phyloP scores from a whole-genome alignment of 2,329 filamentous ascomycete genomes.

The Penicillium janthinellum region DNA sequence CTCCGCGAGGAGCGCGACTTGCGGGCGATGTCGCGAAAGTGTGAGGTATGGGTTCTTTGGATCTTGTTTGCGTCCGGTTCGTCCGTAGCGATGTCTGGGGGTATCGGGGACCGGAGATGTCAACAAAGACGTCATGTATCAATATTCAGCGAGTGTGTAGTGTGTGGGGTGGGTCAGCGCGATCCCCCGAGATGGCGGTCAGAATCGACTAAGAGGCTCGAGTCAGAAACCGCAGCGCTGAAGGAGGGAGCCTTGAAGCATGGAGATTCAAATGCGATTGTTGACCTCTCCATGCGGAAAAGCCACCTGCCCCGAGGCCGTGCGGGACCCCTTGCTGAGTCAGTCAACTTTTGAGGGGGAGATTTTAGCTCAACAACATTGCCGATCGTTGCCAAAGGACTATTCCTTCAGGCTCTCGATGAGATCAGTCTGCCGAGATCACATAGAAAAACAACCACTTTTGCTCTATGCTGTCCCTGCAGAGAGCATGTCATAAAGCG shows the following conservation, averaged over 20 bases:
- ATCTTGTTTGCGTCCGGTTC: slow-evolving; percentile 2
- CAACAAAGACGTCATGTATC: slow-evolving; percentile 44
- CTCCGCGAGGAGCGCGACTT: slow-evolving; percentile 37
- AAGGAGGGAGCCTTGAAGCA: neutral
- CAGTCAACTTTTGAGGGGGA: slow-evolving; percentile 1
- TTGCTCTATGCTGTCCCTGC: no score
- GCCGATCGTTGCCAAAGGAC: no score
- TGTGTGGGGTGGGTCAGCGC: slow-evolving; percentile 18
- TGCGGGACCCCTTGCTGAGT: slow-evolving; percentile 32
- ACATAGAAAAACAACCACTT: no score
- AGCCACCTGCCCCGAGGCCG: slow-evolving; percentile 32
- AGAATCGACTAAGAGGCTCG: neutral
- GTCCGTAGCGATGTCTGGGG: slow-evolving; percentile 14
- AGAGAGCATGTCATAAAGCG: no score
- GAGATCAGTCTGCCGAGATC: no score
- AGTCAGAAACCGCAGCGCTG: neutral
- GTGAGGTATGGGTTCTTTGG: neutral
- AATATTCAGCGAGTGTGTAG: slow-evolving; percentile 22
- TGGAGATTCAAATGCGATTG: slow-evolving; percentile 13
- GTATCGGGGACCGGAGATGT: slow-evolving; percentile 26
- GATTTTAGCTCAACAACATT: no score
- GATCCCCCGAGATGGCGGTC: slow-evolving; percentile 7
- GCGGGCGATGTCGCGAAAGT: slow-evolving; percentile 19
- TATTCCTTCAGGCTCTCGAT: no score
- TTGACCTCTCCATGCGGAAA: slow-evolving; percentile 31